Conservation (phyloP, 2,329 filamentous ascomycete genomes). For the Stachybotrys chlorohalonatus region DNA sequence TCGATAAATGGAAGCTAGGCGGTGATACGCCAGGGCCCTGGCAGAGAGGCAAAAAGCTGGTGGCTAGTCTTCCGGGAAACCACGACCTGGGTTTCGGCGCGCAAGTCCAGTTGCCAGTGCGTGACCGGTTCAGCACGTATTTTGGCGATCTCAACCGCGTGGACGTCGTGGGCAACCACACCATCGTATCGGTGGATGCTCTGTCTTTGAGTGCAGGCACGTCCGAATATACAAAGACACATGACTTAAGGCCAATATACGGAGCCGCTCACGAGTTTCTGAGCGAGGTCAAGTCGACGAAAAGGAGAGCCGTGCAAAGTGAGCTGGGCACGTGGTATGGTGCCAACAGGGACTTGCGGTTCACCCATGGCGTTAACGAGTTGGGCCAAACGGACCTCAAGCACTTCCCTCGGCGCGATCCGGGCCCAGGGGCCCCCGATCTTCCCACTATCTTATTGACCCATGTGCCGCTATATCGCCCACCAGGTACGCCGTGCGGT, state of each 20-base stretch:
- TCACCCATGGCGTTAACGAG: conserved; percentile 52
- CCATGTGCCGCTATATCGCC: conserved; percentile 82
- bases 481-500: conserved; percentile 77
- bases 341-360: conserved; percentile 43
- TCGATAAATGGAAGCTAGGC: conserved; percentile 55
- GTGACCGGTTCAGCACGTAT: conserved; percentile 75
- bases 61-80: conserved; percentile 84
- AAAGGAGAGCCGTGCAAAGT: conserved; percentile 58
- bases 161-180: conserved; percentile 89
- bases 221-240: conserved; percentile 38
- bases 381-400: conserved; percentile 32
- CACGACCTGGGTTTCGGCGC: conserved; percentile 89
- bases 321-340: conserved; percentile 60
- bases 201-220: conserved; percentile 73
- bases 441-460: conserved; percentile 84
- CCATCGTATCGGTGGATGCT: conserved; percentile 83
- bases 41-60: conserved; percentile 64
- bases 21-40: conserved; percentile 45
- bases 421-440: conserved; percentile 40
- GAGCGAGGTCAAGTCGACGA: conserved; percentile 52
- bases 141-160: conserved; percentile 90
- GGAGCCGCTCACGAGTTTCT: conserved; percentile 70
- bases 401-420: conserved; percentile 25
- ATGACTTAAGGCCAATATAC: conserved; percentile 58
- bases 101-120: conserved; percentile 70